These are phyloP conservation scores for Collybiopsis confluens DNA, from an alignment of 768 basidiomycete species.

Conservation along the genomic window DNA sequence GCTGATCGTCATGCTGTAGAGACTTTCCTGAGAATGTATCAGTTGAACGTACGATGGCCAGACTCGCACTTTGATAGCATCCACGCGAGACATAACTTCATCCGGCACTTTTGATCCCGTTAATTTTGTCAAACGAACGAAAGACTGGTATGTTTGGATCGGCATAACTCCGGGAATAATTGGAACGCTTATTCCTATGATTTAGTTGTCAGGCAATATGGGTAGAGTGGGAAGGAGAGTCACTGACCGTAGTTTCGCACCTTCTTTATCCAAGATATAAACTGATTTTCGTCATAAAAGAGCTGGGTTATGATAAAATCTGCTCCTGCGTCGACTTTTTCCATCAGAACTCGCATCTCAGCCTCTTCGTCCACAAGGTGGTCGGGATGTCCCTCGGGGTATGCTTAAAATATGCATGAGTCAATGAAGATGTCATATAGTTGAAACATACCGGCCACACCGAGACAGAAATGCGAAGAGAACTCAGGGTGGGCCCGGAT, in stretches of 20 bases:
- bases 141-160: conserved; percentile 93
- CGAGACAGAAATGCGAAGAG: conserved; percentile 84
- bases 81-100: conserved; percentile 58
- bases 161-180: conserved; percentile 98
- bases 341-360: conserved; percentile 68
- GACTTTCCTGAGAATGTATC: not conserved
- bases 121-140: conserved; percentile 85
- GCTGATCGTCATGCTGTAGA: conserved; percentile 81
- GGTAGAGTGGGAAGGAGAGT: not conserved
- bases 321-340: conserved; percentile 91
- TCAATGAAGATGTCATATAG: not conserved
- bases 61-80: conserved; percentile 68
- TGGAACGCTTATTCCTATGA: conserved; percentile 78
- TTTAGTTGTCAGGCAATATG: not conserved
- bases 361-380: conserved; percentile 50
- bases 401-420: conserved; percentile 45
- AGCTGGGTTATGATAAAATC: conserved; percentile 96
- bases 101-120: conserved; percentile 78
- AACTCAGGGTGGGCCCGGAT: conserved; percentile 77
- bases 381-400: conserved; percentile 87
- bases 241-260: conserved; percentile 67
- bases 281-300: conserved; percentile 93
- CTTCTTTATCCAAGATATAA: conserved; percentile 72
- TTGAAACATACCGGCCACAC: conserved; percentile 72
- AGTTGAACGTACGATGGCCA: not conserved